phyloP scores from a whole-genome alignment of 192 early-diverging fungal species.

The Coemansia sp. region DNA sequence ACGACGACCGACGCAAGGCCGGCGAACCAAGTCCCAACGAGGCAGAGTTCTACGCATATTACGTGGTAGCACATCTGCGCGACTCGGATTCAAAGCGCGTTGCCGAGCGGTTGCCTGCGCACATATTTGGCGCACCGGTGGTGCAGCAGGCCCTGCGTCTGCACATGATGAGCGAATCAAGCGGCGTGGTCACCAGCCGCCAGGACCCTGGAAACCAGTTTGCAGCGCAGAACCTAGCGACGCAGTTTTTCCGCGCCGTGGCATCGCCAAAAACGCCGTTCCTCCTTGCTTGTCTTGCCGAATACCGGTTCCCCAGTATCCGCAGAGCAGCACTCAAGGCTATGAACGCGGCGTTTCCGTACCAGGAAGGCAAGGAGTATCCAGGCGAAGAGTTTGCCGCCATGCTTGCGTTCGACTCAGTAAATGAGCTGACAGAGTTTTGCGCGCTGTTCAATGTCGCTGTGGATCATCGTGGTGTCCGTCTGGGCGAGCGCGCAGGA shows the following conservation, averaged over 20 bases:
- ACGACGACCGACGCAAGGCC: constrained; percentile 68
- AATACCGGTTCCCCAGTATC: constrained; percentile 72
- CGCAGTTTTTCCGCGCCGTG: constrained; percentile 73
- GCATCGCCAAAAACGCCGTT: constrained; percentile 62
- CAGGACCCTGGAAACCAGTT: constrained; percentile 56
- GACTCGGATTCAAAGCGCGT: constrained; percentile 71
- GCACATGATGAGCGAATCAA: constrained; percentile 60
- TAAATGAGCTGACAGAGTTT: constrained; percentile 49
- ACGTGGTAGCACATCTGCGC: constrained; percentile 71
- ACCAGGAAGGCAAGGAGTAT: constrained; percentile 50
- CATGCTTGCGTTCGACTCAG: constrained; percentile 63
- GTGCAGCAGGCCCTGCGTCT: constrained; percentile 74
- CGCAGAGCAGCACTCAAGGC: constrained; percentile 72
- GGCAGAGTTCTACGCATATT: constrained; percentile 89
- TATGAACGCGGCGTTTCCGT: constrained; percentile 66
- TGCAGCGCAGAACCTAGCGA: constrained; percentile 63
- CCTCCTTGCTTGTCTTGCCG: constrained; percentile 75
- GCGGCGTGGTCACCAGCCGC: constrained; percentile 45
- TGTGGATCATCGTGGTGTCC: constrained; percentile 21
- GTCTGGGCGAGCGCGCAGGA: constrained; percentile 39
- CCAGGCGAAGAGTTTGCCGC: constrained; percentile 54
- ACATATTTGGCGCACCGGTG: constrained; percentile 60
- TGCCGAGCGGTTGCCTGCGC: constrained; percentile 58
- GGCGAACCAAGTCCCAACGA: constrained; percentile 69
- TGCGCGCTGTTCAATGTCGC: constrained; percentile 33